phyloP scores from a whole-genome alignment of 257 asterid species.

The Scutellaria baicalensis region DNA sequence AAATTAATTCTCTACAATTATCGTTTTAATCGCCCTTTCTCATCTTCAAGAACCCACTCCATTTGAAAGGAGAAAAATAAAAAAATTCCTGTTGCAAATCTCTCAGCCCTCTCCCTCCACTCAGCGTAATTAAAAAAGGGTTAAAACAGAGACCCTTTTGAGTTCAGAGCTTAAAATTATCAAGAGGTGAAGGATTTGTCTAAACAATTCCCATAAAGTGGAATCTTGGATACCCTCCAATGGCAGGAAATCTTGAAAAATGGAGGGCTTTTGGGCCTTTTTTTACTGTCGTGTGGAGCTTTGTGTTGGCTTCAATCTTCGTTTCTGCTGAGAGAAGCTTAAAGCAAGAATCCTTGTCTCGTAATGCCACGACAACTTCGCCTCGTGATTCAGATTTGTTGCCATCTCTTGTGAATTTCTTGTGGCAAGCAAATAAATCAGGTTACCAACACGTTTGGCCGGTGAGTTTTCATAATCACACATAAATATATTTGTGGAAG shows the following conservation, averaged over 20 bases:
- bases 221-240: constrained; percentile 17
- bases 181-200: not conserved
- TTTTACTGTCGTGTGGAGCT: constrained; percentile 61
- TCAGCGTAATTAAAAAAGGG: not conserved
- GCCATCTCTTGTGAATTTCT: constrained; percentile 35
- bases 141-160: constrained; percentile 7
- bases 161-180: not conserved
- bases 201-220: constrained; percentile 5
- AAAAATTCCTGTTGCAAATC: not conserved
- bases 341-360: constrained; percentile 29
- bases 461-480: constrained; percentile 53
- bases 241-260: constrained; percentile 49
- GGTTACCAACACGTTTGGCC: constrained; percentile 96
- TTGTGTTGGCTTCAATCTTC: constrained; percentile 57
- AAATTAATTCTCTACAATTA: not conserved
- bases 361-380: constrained; percentile 19
- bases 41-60: not conserved
- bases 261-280: constrained; percentile 62
- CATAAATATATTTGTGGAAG: no score
- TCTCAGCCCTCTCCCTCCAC: not conserved
- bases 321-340: constrained; percentile 89
- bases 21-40: not conserved
- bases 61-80: not conserved
- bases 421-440: constrained; percentile 62
- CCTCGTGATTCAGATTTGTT: constrained; percentile 24